Conservation (phyloP, 1,284 basidiomycete genomes). For the Boletus chippewaensis region DNA sequence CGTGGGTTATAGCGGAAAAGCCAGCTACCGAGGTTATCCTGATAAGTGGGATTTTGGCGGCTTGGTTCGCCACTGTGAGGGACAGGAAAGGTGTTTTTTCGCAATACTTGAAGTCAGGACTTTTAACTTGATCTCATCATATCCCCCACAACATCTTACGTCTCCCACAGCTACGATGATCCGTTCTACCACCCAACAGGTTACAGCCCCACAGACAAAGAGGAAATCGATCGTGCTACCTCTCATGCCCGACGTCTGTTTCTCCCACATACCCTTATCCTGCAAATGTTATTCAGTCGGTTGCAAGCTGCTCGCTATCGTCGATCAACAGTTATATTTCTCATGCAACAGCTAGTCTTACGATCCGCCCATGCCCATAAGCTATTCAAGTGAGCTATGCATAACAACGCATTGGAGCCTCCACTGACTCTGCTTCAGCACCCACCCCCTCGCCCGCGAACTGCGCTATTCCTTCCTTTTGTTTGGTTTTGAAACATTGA, state of each 20-base stretch:
- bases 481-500: constrained; percentile 90
- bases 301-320: constrained; percentile 92
- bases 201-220: constrained; percentile 89
- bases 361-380: constrained; percentile 65
- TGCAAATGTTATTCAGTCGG: constrained; percentile 89
- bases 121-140: constrained; percentile 5
- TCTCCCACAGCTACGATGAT: constrained; percentile 61
- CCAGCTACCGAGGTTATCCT: constrained; percentile 68
- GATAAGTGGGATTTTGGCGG: constrained; percentile 80
- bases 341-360: constrained; percentile 80
- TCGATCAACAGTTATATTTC: constrained; percentile 76
- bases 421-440: constrained; percentile 43
- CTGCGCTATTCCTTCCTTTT: constrained; percentile 83
- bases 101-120: constrained; percentile 64
- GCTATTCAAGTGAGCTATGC: constrained; percentile 58
- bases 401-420: neutral
- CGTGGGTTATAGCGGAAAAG: constrained; percentile 90
- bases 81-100: constrained; percentile 82
- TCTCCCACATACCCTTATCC: constrained; percentile 75
- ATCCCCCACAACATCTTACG: constrained; percentile 3
- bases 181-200: constrained; percentile 84
- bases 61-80: constrained; percentile 82
- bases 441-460: constrained; percentile 88
- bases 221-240: constrained; percentile 70
- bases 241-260: constrained; percentile 71